These are phyloP conservation scores for Phoma sp. DNA, from an alignment of 2,329 filamentous ascomycete genomes.

Conservation along the genomic window DNA sequence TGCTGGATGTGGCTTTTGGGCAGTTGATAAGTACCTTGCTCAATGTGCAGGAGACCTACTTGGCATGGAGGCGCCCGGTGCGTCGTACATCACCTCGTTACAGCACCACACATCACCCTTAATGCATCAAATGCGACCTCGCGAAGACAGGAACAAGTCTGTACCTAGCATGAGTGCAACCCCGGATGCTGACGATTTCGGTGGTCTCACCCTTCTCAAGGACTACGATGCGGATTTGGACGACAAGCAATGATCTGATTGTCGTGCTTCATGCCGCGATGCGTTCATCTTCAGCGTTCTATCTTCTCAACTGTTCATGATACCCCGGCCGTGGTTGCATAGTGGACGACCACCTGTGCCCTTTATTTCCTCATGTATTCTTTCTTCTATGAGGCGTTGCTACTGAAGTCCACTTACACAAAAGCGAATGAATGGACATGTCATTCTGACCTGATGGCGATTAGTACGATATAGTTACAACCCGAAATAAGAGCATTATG, in stretches of 20 bases:
- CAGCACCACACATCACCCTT: slow-evolving; percentile 5
- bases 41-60: slow-evolving; percentile 46
- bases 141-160: slow-evolving; percentile 26
- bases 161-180: slow-evolving; percentile 19
- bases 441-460: neutral
- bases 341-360: neutral
- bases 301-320: slow-evolving; percentile 9
- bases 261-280: neutral
- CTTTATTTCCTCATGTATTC: neutral
- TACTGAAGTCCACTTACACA: neutral
- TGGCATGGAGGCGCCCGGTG: slow-evolving; percentile 31
- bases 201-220: slow-evolving; percentile 42
- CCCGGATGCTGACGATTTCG: slow-evolving; percentile 29
- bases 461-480: neutral
- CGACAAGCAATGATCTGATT: neutral
- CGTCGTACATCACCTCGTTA: neutral
- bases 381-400: neutral
- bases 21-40: slow-evolving; percentile 48
- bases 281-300: slow-evolving; percentile 1
- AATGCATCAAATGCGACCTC: slow-evolving; percentile 4
- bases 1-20: slow-evolving; percentile 48
- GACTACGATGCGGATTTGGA: slow-evolving; percentile 34
- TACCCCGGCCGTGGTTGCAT: slow-evolving; percentile 6
- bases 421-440: neutral
- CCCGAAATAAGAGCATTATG: neutral